These are phyloP conservation scores for Quercus ilex DNA, from an alignment of 306 rosid species.

Conservation along the genomic window DNA sequence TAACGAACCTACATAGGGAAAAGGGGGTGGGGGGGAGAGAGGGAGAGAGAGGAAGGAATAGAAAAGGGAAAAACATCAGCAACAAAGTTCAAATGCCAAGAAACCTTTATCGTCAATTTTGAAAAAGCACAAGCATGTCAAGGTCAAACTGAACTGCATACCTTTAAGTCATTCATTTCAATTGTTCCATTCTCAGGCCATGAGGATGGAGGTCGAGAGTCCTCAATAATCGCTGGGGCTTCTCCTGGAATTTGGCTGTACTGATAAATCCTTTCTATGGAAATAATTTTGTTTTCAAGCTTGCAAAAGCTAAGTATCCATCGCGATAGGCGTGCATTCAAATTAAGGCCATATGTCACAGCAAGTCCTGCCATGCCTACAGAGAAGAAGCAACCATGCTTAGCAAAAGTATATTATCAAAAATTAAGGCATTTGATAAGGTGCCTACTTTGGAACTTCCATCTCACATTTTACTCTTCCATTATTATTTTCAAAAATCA, in stretches of 20 bases:
- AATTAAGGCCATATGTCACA: constrained; percentile 85
- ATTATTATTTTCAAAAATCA: background rate
- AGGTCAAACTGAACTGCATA: constrained; percentile 22
- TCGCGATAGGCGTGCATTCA: constrained; percentile 79
- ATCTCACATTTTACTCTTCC: background rate
- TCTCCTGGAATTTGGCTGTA: constrained; percentile 83
- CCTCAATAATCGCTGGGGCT: constrained; percentile 70
- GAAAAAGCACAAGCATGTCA: constrained; percentile 7
- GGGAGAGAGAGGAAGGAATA: background rate
- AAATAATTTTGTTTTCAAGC: constrained; percentile 95
- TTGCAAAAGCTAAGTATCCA: constrained; percentile 99
- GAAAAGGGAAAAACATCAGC: constrained; percentile 2
- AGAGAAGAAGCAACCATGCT: constrained; percentile 25
- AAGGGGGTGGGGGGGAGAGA: background rate
- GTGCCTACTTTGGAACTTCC: background rate
- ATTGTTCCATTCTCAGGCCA: constrained; percentile 92
- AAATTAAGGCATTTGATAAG: background rate
- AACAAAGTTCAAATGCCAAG: background rate
- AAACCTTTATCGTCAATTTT: background rate
- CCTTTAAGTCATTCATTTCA: constrained; percentile 73
- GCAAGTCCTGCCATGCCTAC: constrained; percentile 97
- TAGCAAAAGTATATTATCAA: constrained; percentile 13
- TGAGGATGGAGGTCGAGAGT: constrained; percentile 61
- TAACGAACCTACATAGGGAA: constrained; percentile 67
- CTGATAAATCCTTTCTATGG: constrained; percentile 94